A percentile compares a stretch with the other conserved stretches of the same genome.
Evolutionary conservation across 2,329 filamentous ascomycete genomes (phyloP).

Genomic region (Fusarium caatingaense): DNA sequence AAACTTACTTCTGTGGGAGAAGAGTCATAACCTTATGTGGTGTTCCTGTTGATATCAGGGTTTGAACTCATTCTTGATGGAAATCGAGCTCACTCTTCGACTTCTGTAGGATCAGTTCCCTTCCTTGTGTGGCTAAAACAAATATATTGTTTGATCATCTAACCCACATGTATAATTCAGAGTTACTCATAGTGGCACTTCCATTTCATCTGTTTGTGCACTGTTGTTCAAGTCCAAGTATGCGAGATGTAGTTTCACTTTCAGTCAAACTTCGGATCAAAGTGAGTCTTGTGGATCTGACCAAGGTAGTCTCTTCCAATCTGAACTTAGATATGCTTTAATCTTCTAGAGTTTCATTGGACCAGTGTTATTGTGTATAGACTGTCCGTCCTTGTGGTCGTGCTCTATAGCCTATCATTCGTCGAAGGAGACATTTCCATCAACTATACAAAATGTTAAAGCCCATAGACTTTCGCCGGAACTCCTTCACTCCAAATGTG

Average conservation of each 20-base stretch:
- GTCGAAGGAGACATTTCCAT: neutral
- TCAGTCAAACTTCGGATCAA: neutral
- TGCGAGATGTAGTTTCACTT: neutral
- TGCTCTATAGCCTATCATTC: neutral
- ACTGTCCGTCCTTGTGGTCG: neutral
- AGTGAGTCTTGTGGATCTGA: neutral
- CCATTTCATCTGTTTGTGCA: no score
- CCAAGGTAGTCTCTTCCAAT: neutral
- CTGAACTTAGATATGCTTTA: neutral
- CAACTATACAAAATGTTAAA: neutral
- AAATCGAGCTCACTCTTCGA: no score
- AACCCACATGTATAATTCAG: no score
- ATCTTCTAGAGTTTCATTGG: neutral
- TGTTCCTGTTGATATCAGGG: neutral
- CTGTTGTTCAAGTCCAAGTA: neutral
- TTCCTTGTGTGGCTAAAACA: neutral
- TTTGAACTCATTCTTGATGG: neutral
- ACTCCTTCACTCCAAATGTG: neutral
- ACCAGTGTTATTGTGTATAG: neutral
- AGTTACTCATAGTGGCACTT: neutral
- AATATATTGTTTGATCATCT: neutral
- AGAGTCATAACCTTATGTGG: neutral
- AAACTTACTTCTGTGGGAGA: neutral
- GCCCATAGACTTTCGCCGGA: neutral
- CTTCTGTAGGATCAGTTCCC: no score